Conservation (phyloP, 495 filamentous ascomycete genomes). For the Talaromyces liani region DNA sequence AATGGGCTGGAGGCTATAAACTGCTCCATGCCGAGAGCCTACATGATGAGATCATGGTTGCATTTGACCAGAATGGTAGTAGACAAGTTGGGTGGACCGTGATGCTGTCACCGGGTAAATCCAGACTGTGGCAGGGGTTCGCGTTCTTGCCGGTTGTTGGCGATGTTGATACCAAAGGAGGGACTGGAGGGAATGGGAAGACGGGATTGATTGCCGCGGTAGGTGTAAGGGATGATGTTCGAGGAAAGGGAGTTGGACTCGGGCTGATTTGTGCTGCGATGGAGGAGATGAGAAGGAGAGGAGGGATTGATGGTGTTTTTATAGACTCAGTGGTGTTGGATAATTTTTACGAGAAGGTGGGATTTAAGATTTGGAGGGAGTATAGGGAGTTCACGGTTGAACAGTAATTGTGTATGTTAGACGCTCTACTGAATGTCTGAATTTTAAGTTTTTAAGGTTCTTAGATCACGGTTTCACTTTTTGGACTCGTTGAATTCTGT, state of each 20-base stretch:
- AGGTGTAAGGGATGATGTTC: conserved; percentile 32
- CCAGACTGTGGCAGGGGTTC: background rate
- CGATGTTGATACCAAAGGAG: background rate
- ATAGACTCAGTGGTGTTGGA: conserved; percentile 46
- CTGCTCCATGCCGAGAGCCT: background rate
- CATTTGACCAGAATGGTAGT: conserved; percentile 27
- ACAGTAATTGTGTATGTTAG: no score
- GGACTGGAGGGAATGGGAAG: conserved; percentile 10
- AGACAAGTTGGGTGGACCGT: conserved; percentile 44
- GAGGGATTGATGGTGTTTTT: conserved; percentile 36
- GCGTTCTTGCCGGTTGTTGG: conserved; percentile 1
- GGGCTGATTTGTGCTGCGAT: conserved; percentile 41
- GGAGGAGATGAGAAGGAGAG: conserved; percentile 39
- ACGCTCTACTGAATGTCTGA: no score
- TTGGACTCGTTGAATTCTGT: background rate
- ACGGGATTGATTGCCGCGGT: conserved; percentile 44
- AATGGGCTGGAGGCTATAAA: conserved; percentile 22
- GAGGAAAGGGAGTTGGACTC: conserved; percentile 37
- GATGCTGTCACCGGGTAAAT: conserved; percentile 29
- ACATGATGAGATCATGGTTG: conserved; percentile 29
- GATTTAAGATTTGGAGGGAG: conserved; percentile 35
- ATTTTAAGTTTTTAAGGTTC: no score
- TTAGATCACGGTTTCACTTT: no score
- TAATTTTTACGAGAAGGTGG: conserved; percentile 45
- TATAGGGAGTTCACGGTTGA: conserved; percentile 19